A percentile compares a stretch with the other conserved stretches of the same genome.
phyloP scores from a whole-genome alignment of 202 grass and related monocot genomes.

The Elaeis oleifera region DNA sequence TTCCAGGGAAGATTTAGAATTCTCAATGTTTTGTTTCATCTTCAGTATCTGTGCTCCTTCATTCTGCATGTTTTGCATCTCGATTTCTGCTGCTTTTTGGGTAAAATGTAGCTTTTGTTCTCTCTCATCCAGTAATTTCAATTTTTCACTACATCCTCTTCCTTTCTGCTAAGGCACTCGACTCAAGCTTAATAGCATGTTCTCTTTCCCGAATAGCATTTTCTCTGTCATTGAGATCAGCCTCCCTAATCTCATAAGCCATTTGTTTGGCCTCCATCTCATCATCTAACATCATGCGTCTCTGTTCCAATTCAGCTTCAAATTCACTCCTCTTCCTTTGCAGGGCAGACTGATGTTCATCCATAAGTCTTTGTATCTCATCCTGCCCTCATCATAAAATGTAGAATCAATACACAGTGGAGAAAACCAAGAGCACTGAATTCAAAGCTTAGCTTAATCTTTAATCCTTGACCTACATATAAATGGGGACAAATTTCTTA shows the following conservation, averaged over 20 bases:
- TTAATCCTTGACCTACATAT: neutral
- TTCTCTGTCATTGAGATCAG: slow-evolving; percentile 38
- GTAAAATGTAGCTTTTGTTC: slow-evolving; percentile 32
- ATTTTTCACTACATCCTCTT: slow-evolving; percentile 49
- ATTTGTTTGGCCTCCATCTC: slow-evolving; percentile 32
- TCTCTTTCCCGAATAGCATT: slow-evolving; percentile 32
- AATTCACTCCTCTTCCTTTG: slow-evolving; percentile 48
- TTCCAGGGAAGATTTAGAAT: slow-evolving; percentile 47
- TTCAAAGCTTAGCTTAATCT: too few species aligned
- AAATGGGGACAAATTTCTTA: slow-evolving; percentile 6
- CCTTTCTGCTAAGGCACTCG: slow-evolving; percentile 41
- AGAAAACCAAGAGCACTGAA: neutral
- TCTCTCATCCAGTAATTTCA: slow-evolving; percentile 40
- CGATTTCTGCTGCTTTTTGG: slow-evolving; percentile 20
- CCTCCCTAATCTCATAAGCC: slow-evolving; percentile 42
- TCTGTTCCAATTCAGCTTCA: slow-evolving; percentile 56
- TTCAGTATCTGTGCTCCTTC: slow-evolving; percentile 47
- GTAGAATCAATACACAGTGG: slow-evolving; percentile 17
- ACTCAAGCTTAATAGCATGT: slow-evolving; percentile 25
- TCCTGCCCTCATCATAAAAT: slow-evolving; percentile 32
- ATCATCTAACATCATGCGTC: slow-evolving; percentile 32
- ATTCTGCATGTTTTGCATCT: slow-evolving; percentile 38
- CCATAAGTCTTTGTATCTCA: slow-evolving; percentile 61
- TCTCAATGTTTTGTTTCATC: slow-evolving; percentile 61
- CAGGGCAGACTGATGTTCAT: slow-evolving; percentile 48